phyloP scores from a whole-genome alignment of 345 rosid species.

The Pistacia integerrima region DNA sequence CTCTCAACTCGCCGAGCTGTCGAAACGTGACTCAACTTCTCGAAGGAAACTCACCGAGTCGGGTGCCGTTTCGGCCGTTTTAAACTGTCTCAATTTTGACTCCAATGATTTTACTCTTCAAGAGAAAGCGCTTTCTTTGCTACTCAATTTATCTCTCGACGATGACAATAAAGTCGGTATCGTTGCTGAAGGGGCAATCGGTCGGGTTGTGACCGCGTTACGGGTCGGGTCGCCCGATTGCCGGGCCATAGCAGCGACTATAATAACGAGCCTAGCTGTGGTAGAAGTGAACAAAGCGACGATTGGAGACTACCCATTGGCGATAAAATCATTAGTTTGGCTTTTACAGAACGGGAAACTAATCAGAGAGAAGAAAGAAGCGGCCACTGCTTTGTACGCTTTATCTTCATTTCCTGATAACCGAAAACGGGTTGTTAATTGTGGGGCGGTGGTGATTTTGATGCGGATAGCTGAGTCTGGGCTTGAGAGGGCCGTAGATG shows the following conservation, averaged over 20 bases:
- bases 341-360: conserved; percentile 62
- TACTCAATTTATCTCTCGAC: conserved; percentile 87
- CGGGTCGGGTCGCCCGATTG: conserved; percentile 62
- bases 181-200: conserved; percentile 89
- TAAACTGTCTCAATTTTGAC: conserved; percentile 47
- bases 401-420: conserved; percentile 78
- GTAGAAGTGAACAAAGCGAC: conserved; percentile 96
- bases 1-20: conserved; percentile 50
- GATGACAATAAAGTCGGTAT: conserved; percentile 93
- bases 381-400: conserved; percentile 88
- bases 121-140: conserved; percentile 76
- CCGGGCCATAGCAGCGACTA: conserved; percentile 82
- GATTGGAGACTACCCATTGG: conserved; percentile 79
- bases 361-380: conserved; percentile 76
- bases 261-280: conserved; percentile 87
- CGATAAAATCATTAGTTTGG: conserved; percentile 59
- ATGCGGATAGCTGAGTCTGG: conserved; percentile 61
- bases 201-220: conserved; percentile 55
- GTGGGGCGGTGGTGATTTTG: conserved; percentile 74
- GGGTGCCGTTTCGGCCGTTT: conserved; percentile 76
- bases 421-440: conserved; percentile 60
- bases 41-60: conserved; percentile 79
- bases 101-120: conserved; percentile 42
- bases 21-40: conserved; percentile 67
- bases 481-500: conserved; percentile 84